A percentile compares a stretch with the other conserved stretches of the same genome.
Evolutionary conservation across 495 filamentous ascomycete species (phyloP).

Genomic region (Paragyromitra xinjiangensis): DNA sequence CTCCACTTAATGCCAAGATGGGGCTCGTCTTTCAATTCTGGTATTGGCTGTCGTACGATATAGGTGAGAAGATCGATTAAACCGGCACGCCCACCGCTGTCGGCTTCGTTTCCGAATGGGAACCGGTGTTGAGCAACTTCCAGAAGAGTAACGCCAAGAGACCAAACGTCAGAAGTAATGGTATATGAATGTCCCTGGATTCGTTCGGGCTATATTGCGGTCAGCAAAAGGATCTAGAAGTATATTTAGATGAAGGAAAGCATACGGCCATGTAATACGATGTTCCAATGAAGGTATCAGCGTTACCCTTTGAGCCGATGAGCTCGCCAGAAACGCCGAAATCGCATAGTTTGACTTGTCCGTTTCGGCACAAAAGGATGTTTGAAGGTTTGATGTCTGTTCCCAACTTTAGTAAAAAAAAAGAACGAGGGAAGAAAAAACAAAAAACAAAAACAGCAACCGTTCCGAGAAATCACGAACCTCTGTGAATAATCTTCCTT

Average conservation of each 20-base stretch:
- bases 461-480: slow-evolving; percentile 58
- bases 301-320: slow-evolving; percentile 91
- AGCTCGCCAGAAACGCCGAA: slow-evolving; percentile 98
- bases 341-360: slow-evolving; percentile 96
- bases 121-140: slow-evolving; percentile 98
- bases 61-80: slow-evolving; percentile 96
- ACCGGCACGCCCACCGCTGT: slow-evolving; percentile 75
- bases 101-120: slow-evolving; percentile 96
- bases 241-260: slow-evolving; percentile 17
- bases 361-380: slow-evolving; percentile 89
- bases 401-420: slow-evolving; percentile 15
- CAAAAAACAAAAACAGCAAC: neutral
- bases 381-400: slow-evolving; percentile 97
- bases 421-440: too few relatives aligned
- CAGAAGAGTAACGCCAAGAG: slow-evolving; percentile 90
- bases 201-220: slow-evolving; percentile 71
- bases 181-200: slow-evolving; percentile 98
- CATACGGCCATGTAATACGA: slow-evolving; percentile 93
- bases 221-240: slow-evolving; percentile 28
- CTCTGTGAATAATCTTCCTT: slow-evolving; percentile 95
- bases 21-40: slow-evolving; percentile 94
- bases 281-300: slow-evolving; percentile 98
- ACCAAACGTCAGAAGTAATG: slow-evolving; percentile 98
- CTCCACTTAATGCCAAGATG: slow-evolving; percentile 84
- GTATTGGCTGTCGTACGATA: slow-evolving; percentile 94